phyloP scores from a whole-genome alignment of 73 alveolate species.

The Breviolum minutum region DNA sequence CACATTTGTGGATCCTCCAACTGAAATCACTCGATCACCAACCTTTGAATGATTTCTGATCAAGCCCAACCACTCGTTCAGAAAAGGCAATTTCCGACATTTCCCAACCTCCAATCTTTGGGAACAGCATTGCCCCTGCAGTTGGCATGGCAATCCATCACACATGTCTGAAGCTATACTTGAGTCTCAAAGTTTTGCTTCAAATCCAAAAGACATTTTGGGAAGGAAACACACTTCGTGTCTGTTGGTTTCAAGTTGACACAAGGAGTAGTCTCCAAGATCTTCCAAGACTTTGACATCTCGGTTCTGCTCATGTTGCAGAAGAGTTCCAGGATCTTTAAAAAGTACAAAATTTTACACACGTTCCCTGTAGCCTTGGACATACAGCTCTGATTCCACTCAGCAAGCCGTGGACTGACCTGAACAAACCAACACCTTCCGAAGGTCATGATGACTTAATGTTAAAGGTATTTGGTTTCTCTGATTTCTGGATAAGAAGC shows the following conservation, averaged over 20 bases:
- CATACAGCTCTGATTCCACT: conserved; percentile 30
- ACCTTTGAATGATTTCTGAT: neutral
- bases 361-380: neutral
- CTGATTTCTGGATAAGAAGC: no score
- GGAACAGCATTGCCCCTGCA: conserved; percentile 48
- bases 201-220: no score
- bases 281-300: no score
- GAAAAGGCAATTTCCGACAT: neutral
- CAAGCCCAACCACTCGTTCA: neutral
- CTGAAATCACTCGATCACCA: conserved; percentile 36
- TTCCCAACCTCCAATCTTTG: conserved; percentile 56
- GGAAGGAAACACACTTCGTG: no score
- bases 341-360: neutral
- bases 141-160: neutral
- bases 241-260: no score
- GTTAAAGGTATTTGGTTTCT: no score
- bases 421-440: neutral
- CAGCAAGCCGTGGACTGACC: conserved; percentile 22
- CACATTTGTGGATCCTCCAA: conserved; percentile 42
- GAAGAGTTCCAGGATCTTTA: no score
- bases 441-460: no score
- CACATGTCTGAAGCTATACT: neutral
- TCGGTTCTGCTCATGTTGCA: no score
- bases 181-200: no score
- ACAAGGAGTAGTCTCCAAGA: no score